Percentiles rank a stretch among this genome's conserved stretches.
Conservation (phyloP, 331 rosid genomes). For the Acacia pycnantha region DNA sequence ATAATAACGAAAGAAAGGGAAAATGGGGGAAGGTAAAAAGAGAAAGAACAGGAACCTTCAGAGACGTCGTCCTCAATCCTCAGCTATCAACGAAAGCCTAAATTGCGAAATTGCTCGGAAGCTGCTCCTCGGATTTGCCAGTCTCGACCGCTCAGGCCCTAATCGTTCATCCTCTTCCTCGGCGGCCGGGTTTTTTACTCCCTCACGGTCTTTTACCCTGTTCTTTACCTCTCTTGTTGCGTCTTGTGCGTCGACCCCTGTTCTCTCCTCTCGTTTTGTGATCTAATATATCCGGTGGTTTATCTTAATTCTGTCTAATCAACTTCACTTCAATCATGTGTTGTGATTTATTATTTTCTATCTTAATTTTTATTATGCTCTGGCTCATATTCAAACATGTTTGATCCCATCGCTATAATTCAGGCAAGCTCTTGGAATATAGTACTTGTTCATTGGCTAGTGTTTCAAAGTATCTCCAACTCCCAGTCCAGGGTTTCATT, state of each 20-base stretch:
- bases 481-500: slow-evolving; percentile 29
- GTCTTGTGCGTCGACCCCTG: not conserved
- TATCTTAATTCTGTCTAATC: not conserved
- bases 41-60: not conserved
- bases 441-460: not conserved
- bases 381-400: not conserved
- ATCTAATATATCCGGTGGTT: not conserved
- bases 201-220: not conserved
- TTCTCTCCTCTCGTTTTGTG: not conserved
- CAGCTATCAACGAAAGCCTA: not conserved
- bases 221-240: not conserved
- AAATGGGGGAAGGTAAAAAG: too few species aligned
- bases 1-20: too few species aligned
- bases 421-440: slow-evolving; percentile 3
- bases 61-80: not conserved
- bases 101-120: not conserved
- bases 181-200: not conserved
- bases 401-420: not conserved
- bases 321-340: not conserved
- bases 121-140: not conserved
- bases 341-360: not conserved
- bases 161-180: not conserved
- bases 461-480: slow-evolving; percentile 8
- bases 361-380: not conserved
- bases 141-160: not conserved